Evolutionary conservation across 1,284 basidiomycete species (phyloP).

Genomic region (Ceratobasidium sp.): DNA sequence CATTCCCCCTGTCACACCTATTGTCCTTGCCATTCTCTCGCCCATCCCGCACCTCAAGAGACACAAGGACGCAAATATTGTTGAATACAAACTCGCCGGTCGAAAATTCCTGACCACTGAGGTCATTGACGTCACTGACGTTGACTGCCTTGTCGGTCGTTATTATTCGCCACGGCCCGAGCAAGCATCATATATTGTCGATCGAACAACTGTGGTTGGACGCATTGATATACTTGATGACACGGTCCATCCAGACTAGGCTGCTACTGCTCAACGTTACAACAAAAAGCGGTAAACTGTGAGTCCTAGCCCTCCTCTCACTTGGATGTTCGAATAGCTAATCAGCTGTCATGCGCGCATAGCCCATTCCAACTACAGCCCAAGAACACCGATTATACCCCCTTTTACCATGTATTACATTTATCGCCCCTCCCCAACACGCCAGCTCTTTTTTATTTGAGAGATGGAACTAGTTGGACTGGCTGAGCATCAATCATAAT

Average conservation of each 20-base stretch:
- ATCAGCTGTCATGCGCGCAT: no score
- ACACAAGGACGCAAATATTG: neutral
- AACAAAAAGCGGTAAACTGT: no score
- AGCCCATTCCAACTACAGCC: no score
- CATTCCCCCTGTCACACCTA: neutral
- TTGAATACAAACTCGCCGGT: neutral
- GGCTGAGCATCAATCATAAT: no score
- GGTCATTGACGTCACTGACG: neutral
- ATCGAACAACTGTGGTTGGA: conserved; percentile 43
- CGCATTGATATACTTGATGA: conserved; percentile 8
- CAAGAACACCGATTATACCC: no score
- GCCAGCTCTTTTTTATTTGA: no score
- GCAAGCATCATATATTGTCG: conserved; percentile 45
- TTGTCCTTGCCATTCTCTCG: neutral
- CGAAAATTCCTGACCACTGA: neutral
- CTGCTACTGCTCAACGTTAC: no score
- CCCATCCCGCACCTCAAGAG: neutral
- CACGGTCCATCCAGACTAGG: neutral
- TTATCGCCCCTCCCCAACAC: no score
- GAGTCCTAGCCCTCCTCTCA: no score
- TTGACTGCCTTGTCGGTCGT: conserved; percentile 15
- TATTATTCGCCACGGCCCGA: neutral
- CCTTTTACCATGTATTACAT: no score
- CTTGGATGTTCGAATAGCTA: no score
- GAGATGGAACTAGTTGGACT: no score